These are phyloP conservation scores for Helminthosporium solani DNA, from an alignment of 2,329 filamentous ascomycete genomes.

Conservation along the genomic window DNA sequence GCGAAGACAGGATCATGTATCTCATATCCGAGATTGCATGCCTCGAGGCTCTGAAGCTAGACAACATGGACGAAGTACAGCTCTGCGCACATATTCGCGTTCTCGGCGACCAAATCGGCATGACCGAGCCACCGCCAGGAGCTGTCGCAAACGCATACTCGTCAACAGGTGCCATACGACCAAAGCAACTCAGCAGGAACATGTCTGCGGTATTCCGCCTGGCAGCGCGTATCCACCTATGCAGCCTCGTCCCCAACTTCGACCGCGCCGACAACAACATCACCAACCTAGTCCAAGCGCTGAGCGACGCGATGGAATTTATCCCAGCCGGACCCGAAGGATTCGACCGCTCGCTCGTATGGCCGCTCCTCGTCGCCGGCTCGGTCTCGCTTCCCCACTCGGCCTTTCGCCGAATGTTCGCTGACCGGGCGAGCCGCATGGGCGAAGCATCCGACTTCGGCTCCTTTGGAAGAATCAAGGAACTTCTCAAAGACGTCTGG, in stretches of 20 bases:
- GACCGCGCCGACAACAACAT: slow-evolving; percentile 72
- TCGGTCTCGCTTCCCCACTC: slow-evolving; percentile 72
- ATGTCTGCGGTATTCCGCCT: slow-evolving; percentile 89
- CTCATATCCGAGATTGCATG: slow-evolving; percentile 96
- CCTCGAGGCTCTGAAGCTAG: slow-evolving; percentile 82
- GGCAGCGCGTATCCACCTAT: slow-evolving; percentile 94
- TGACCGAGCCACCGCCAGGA: slow-evolving; percentile 65
- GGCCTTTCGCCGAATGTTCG: slow-evolving; percentile 74
- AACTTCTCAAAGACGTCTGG: slow-evolving; percentile 83
- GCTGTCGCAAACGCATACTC: slow-evolving; percentile 55
- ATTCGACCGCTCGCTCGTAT: slow-evolving; percentile 87
- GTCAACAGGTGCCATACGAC: slow-evolving; percentile 70
- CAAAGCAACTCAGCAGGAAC: slow-evolving; percentile 81
- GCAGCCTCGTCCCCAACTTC: slow-evolving; percentile 88
- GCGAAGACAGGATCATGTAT: slow-evolving; percentile 96
- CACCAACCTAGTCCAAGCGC: slow-evolving; percentile 73
- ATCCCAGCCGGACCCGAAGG: slow-evolving; percentile 80
- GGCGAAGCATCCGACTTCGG: slow-evolving; percentile 78
- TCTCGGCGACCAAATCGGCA: slow-evolving; percentile 82
- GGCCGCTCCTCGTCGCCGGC: slow-evolving; percentile 89
- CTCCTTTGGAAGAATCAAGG: slow-evolving; percentile 80
- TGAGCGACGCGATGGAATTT: slow-evolving; percentile 73
- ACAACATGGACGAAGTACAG: slow-evolving; percentile 74
- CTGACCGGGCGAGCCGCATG: slow-evolving; percentile 70
- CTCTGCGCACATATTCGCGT: slow-evolving; percentile 87